Evolutionary conservation across 495 filamentous ascomycete species (phyloP).

Genomic region (Lepidopterella palustris): DNA sequence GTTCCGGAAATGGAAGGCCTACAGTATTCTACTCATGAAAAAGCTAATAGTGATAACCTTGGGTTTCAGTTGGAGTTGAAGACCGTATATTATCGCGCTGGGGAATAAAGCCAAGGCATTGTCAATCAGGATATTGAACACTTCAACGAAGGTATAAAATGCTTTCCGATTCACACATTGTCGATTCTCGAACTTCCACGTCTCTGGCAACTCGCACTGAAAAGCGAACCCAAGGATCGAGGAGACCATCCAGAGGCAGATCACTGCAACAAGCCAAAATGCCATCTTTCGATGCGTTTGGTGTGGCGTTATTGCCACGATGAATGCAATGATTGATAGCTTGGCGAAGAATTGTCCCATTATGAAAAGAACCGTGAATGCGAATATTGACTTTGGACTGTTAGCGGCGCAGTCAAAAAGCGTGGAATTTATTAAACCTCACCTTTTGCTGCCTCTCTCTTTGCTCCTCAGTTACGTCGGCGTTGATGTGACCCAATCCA

Average conservation of each 20-base stretch:
- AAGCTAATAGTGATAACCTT: conserved; percentile 32
- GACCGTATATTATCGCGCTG: conserved; percentile 34
- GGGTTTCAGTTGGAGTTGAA: conserved; percentile 35
- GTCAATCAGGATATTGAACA: conserved; percentile 43
- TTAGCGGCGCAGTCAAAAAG: not conserved
- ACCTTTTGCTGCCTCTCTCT: conserved; percentile 10
- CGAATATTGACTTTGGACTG: conserved; percentile 7
- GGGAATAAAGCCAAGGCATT: conserved; percentile 38
- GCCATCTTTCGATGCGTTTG: not conserved
- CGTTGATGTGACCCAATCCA: not conserved
- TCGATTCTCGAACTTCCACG: conserved; percentile 38
- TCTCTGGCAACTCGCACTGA: conserved; percentile 37
- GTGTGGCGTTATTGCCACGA: conserved; percentile 6
- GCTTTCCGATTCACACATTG: conserved; percentile 40
- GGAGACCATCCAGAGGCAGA: conserved; percentile 25
- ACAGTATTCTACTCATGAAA: conserved; percentile 39
- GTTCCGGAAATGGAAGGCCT: conserved; percentile 16
- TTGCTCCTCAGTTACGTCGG: not conserved
- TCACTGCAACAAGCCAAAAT: not conserved
- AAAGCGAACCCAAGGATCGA: conserved; percentile 39
- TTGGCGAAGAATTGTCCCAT: conserved; percentile 14
- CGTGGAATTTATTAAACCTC: no score
- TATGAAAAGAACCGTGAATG: conserved; percentile 11
- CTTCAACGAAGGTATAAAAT: conserved; percentile 40
- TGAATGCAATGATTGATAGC: conserved; percentile 8